A percentile compares a stretch with the other conserved stretches of the same genome.
Evolutionary conservation across 2,329 filamentous ascomycete genomes (phyloP).

Genomic region (Xylaria sp.): DNA sequence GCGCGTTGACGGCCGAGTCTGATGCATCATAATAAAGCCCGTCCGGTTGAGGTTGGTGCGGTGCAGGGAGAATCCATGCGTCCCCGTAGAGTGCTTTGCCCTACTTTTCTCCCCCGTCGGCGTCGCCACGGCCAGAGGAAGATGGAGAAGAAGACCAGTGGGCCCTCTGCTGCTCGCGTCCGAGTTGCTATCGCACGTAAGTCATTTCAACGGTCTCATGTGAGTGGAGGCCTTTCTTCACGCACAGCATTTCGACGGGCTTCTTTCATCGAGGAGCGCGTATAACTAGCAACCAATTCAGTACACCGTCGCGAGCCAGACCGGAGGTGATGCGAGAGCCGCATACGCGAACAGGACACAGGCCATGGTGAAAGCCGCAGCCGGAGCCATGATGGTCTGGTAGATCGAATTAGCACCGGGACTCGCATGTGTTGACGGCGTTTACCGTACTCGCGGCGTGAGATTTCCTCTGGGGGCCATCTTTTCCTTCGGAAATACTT

Average conservation of each 20-base stretch:
- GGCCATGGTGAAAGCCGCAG: slow-evolving; percentile 30
- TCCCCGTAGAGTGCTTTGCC: not conserved
- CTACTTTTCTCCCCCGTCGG: not conserved
- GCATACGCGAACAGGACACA: slow-evolving; percentile 27
- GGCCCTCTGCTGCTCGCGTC: slow-evolving; percentile 19
- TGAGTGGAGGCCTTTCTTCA: not conserved
- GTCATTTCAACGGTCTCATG: not conserved
- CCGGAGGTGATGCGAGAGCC: not conserved
- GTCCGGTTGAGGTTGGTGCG: not conserved
- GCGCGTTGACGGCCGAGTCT: not conserved
- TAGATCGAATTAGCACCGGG: slow-evolving; percentile 2
- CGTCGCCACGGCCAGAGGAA: slow-evolving; percentile 1
- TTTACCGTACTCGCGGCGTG: slow-evolving; percentile 25
- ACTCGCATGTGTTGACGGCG: not conserved
- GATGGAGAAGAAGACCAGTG: slow-evolving; percentile 7
- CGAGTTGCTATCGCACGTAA: slow-evolving; percentile 22
- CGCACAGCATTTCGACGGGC: slow-evolving; percentile 27
- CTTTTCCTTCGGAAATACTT: not conserved
- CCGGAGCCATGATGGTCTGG: slow-evolving; percentile 30
- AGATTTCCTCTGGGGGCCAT: slow-evolving; percentile 26
- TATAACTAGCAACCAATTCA: slow-evolving; percentile 21
- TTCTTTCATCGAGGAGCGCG: slow-evolving; percentile 28
- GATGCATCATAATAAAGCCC: not conserved
- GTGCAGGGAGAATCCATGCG: slow-evolving; percentile 15
- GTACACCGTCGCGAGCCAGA: not conserved